These are phyloP conservation scores for Xylariaceae sp. DNA, from an alignment of 2,329 filamentous ascomycete genomes.

Conservation along the genomic window DNA sequence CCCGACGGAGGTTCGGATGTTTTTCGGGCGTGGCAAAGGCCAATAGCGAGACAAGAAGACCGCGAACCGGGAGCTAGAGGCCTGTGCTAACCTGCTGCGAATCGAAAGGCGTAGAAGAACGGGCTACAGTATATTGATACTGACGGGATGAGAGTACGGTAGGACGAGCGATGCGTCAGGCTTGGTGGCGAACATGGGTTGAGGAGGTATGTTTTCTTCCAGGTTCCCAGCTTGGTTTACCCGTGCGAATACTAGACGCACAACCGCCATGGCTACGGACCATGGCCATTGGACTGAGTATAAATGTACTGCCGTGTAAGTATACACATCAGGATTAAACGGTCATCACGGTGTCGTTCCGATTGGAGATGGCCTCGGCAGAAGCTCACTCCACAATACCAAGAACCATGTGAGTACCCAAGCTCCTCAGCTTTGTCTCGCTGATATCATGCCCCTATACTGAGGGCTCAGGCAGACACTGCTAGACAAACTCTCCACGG, in stretches of 20 bases:
- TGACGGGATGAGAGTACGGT: not conserved
- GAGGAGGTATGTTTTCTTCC: not conserved
- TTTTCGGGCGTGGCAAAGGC: not conserved
- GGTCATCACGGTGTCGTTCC: not conserved
- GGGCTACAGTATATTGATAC: too few species aligned
- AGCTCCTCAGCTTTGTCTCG: too few species aligned
- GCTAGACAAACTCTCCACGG: too few species aligned
- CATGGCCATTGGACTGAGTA: not conserved
- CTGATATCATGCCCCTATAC: too few species aligned
- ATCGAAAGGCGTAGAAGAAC: not conserved
- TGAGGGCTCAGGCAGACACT: too few species aligned
- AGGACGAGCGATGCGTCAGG: not conserved
- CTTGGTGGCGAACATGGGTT: not conserved
- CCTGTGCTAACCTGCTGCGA: not conserved
- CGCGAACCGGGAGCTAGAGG: not conserved
- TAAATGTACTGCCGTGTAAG: not conserved
- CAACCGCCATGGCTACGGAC: too few species aligned
- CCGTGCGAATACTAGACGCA: too few species aligned
- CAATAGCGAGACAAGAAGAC: not conserved
- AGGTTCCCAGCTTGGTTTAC: not conserved
- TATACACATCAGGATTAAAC: not conserved
- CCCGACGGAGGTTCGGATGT: not conserved
- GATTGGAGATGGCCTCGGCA: not conserved
- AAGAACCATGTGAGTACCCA: constrained; percentile 7
- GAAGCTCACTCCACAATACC: not conserved